A percentile compares a stretch with the other conserved stretches of the same genome.
Evolutionary conservation across 345 rosid species (phyloP).

Genomic region (Gossypium rotundifolium): DNA sequence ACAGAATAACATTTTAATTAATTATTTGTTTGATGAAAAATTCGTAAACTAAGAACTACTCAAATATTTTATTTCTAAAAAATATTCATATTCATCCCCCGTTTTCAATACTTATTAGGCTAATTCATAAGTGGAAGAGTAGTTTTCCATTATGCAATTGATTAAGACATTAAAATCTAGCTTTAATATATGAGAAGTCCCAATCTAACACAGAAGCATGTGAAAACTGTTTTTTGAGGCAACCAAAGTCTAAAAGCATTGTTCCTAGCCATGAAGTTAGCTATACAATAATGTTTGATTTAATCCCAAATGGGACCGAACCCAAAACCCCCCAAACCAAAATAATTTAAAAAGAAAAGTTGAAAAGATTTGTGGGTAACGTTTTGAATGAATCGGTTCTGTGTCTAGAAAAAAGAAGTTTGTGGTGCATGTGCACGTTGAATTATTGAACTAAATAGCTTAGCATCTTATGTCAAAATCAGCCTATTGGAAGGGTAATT

Average conservation of each 20-base stretch:
- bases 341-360: no score
- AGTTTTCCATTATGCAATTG: not conserved
- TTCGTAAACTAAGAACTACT: not conserved
- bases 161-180: not conserved
- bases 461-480: conserved; percentile 8
- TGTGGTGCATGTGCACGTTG: conserved; percentile 2
- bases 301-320: conserved; percentile 4
- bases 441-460: not conserved
- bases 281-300: not conserved
- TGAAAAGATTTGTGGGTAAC: conserved; percentile 9
- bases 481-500: not conserved
- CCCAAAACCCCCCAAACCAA: not conserved
- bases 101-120: no score
- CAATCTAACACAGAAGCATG: not conserved
- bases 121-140: not conserved
- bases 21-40: no score
- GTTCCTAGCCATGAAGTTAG: not conserved
- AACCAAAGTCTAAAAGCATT: not conserved
- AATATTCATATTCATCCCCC: not conserved
- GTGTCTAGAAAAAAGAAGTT: not conserved
- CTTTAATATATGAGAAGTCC: not conserved
- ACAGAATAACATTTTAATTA: no score
- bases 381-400: not conserved
- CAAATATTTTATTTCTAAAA: not conserved
- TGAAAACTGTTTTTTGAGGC: not conserved